phyloP scores from a whole-genome alignment of 495 filamentous ascomycete species.

The Chaetomium tenue region DNA sequence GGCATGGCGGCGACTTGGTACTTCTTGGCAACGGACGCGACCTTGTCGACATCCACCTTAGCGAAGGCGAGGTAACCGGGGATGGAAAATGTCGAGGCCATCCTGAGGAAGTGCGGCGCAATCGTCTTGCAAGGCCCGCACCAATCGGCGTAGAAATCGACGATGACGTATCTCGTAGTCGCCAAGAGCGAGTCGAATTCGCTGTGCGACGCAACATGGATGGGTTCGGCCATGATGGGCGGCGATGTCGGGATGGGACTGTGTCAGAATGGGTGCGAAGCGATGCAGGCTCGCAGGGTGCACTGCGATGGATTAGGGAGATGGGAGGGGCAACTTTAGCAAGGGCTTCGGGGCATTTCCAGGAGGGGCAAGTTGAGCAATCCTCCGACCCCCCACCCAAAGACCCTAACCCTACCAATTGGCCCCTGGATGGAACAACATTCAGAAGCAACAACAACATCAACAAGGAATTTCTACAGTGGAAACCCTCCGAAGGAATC shows the following conservation, averaged over 20 bases:
- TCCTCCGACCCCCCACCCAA: too few species aligned
- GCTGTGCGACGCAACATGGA: constrained; percentile 39
- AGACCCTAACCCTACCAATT: neutral
- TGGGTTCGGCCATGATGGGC: constrained; percentile 29
- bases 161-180: constrained; percentile 46
- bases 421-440: neutral
- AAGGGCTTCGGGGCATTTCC: too few species aligned
- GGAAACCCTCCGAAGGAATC: neutral
- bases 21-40: constrained; percentile 48
- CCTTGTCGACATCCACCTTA: constrained; percentile 59
- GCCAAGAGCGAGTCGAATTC: constrained; percentile 44
- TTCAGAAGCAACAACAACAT: neutral
- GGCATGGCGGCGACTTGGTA: constrained; percentile 65
- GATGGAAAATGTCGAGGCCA: constrained; percentile 50
- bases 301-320: too few species aligned
- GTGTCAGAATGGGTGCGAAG: too few species aligned
- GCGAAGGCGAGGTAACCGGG: constrained; percentile 54
- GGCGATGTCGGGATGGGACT: neutral
- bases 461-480: neutral
- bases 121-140: constrained; percentile 68
- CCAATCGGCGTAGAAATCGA: constrained; percentile 63
- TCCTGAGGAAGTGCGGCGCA: constrained; percentile 55
- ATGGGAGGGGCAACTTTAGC: too few species aligned
- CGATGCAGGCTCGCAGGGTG: too few species aligned
- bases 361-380: too few species aligned